A percentile compares a stretch with the other conserved stretches of the same genome.
These are phyloP conservation scores for Aspergillus sclerotialis DNA, from an alignment of 2,329 filamentous ascomycete species.

Conservation along the genomic window DNA sequence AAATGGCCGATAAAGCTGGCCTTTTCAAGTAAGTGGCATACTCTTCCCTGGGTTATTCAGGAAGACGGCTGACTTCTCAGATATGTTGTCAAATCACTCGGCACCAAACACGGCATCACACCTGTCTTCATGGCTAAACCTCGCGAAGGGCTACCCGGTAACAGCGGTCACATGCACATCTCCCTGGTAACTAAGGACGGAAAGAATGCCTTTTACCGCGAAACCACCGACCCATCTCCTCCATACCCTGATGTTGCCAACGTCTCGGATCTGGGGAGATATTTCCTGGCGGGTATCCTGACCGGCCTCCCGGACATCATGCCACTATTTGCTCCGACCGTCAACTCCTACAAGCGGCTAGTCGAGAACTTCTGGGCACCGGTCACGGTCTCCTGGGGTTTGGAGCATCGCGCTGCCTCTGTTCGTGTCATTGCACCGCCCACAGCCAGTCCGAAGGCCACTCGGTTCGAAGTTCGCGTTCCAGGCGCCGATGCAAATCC, in stretches of 20 bases:
- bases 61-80: slow-evolving; percentile 34
- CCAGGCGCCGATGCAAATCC: slow-evolving; percentile 92
- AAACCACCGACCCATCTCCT: slow-evolving; percentile 62
- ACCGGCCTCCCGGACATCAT: slow-evolving; percentile 89
- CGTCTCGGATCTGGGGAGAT: slow-evolving; percentile 79
- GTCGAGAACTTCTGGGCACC: slow-evolving; percentile 99
- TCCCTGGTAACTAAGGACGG: slow-evolving; percentile 75
- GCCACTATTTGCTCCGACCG: slow-evolving; percentile 86
- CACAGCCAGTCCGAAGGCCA: slow-evolving; percentile 74
- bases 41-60: too few relatives aligned
- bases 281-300: slow-evolving; percentile 87
- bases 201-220: slow-evolving; percentile 76
- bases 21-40: slow-evolving; percentile 84
- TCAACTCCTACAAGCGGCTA: slow-evolving; percentile 96
- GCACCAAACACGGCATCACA: slow-evolving; percentile 80
- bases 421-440: slow-evolving; percentile 86
- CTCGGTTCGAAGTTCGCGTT: slow-evolving; percentile 86
- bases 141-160: slow-evolving; percentile 80
- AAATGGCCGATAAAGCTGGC: slow-evolving; percentile 86
- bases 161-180: slow-evolving; percentile 92
- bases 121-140: slow-evolving; percentile 99
- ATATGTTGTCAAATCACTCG: slow-evolving; percentile 83
- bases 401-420: slow-evolving; percentile 89
- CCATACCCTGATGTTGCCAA: slow-evolving; percentile 68
- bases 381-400: slow-evolving; percentile 92